These are phyloP conservation scores for Stachybotrys chartarum DNA, from an alignment of 2,329 filamentous ascomycete species.

Conservation along the genomic window DNA sequence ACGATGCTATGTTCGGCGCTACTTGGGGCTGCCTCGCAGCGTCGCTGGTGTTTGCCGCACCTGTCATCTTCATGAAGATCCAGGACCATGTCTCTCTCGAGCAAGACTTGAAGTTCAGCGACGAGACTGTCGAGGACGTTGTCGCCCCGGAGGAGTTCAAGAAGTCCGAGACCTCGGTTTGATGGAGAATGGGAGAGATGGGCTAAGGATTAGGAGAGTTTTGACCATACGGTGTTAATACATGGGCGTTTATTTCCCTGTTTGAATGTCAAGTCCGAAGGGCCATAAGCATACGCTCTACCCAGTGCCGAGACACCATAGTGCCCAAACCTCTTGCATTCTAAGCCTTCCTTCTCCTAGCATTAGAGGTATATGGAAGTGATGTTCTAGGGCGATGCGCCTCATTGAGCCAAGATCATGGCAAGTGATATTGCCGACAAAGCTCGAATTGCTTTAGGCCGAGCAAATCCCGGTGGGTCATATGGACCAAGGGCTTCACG, in stretches of 20 bases:
- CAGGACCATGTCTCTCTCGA: constrained; percentile 74
- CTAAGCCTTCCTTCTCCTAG: no score
- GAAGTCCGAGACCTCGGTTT: not conserved
- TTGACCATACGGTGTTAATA: not conserved
- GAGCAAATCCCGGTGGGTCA: no score
- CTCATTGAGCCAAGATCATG: no score
- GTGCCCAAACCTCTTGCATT: no score
- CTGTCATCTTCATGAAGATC: constrained; percentile 73
- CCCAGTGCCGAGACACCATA: no score
- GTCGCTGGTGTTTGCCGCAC: constrained; percentile 69
- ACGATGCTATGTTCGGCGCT: constrained; percentile 62
- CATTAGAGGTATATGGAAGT: no score
- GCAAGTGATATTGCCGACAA: no score
- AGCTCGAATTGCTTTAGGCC: no score
- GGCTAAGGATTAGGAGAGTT: not conserved
- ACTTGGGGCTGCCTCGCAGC: constrained; percentile 69
- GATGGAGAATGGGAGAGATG: not conserved
- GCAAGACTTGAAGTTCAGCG: constrained; percentile 77
- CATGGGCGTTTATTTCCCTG: not conserved
- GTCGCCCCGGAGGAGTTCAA: not conserved
- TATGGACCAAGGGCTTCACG: no score
- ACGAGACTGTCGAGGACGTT: constrained; percentile 74
- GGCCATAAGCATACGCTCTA: no score
- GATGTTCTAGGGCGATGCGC: no score
- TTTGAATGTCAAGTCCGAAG: not conserved